These are phyloP conservation scores for Saccharomyces hybrid DNA, from an alignment of 1,139 yeast genomes.

Conservation along the genomic window DNA sequence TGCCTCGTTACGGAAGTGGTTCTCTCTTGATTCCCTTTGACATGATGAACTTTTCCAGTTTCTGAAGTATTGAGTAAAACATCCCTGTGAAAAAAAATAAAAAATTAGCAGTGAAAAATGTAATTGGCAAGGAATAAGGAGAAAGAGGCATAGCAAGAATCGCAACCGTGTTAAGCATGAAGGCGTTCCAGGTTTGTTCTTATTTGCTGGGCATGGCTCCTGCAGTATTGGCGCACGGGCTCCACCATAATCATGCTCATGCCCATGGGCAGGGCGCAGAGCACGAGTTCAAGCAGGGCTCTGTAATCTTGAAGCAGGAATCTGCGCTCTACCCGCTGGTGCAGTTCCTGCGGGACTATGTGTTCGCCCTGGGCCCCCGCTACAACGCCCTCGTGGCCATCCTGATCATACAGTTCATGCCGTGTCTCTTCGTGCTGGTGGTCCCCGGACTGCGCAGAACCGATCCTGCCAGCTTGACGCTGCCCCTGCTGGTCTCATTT, in stretches of 20 bases:
- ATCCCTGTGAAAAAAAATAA: too few species aligned
- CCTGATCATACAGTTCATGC: constrained; percentile 53
- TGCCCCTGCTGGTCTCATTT: constrained; percentile 51
- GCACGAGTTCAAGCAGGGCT: background rate
- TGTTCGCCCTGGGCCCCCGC: constrained; percentile 24
- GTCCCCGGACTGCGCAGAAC: constrained; percentile 37
- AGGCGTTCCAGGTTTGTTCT: too few species aligned
- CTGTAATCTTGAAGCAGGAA: background rate
- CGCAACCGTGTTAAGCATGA: too few species aligned
- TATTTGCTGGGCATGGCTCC: background rate
- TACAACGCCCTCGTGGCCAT: constrained; percentile 57
- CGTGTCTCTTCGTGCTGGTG: constrained; percentile 46
- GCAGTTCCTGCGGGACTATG: constrained; percentile 1
- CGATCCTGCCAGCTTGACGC: constrained; percentile 35
- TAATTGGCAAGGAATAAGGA: too few species aligned
- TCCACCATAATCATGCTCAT: constrained; percentile 9
- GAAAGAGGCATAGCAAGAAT: too few species aligned
- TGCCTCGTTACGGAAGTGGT: too few species aligned
- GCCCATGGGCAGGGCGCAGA: background rate
- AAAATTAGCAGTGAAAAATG: too few species aligned
- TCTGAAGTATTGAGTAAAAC: too few species aligned
- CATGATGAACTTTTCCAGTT: too few species aligned
- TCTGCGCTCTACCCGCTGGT: background rate
- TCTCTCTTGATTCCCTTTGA: too few species aligned
- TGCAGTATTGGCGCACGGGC: constrained; percentile 1